Evolutionary conservation across 345 rosid species (phyloP), one percentile per base, ranked within the genome.

Genomic region (Salix viminalis): DNA sequence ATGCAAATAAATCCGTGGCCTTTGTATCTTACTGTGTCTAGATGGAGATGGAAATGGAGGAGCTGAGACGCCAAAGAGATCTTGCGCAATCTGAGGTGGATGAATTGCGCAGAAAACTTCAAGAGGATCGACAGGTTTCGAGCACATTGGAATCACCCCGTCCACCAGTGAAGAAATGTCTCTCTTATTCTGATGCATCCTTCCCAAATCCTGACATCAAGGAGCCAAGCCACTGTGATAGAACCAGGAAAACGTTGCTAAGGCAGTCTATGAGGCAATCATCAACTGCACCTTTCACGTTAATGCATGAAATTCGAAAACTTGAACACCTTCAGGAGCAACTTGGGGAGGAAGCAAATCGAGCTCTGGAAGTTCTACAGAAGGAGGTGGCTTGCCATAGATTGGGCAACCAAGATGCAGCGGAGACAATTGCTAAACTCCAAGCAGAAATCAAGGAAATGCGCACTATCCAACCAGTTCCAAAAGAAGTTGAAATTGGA

Each of bases 321-420:
- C 97, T 96, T 48, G 99, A 96, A 86, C 94, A 96, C 77, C 98
- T 96, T 67, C 99, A 96, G 83, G 97, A 94, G 84, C 97, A 94
- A 87, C 91, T 96, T 65, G 93, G 99, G 64, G 97, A 88, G 56
- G 99, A 96, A 86, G 99, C 99, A 74, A 90, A 92, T 75, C 87
- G 91, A 74, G 99, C 99, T 46, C 84, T 96, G 26, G 98, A 94
- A 83, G 99, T 96, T 42, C 87, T 96, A 39, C 99, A 96, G 76
- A 96, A 96, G 84, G 99, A 96, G 82, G 98, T 94, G 61, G 91
- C 99, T 78, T 92, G 97, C 79, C 98, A 96, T 79, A 89, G 97
- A 84, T 86, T 92, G 77, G 98, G 98, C 65, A 96, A 96, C 79
- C 99, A 96, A 87, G 97, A 96, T 88, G 99, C 99, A 80, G 99